Conservation (phyloP, 1,284 basidiomycete species). For the Hypsizygus ulmarius region DNA sequence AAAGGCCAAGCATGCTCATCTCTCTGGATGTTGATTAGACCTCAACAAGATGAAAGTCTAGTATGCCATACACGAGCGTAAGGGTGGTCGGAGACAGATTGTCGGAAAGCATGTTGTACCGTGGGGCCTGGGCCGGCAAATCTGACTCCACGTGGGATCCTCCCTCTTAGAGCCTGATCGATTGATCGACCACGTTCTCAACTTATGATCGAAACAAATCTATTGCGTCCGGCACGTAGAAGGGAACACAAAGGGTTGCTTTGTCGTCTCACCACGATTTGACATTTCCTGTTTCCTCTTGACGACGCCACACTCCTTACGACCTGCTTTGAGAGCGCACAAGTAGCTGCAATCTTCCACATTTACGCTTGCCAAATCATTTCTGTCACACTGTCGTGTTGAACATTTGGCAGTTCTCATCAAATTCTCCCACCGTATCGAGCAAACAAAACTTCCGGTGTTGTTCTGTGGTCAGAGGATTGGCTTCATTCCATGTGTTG, state of each 20-base stretch:
- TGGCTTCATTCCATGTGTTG: constrained; percentile 1
- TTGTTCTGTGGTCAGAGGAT: not conserved
- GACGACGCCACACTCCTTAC: no score
- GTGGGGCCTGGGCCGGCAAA: not conserved
- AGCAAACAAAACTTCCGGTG: constrained; percentile 1
- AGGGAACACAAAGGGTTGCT: no score
- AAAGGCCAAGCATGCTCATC: not conserved
- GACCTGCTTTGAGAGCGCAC: not conserved
- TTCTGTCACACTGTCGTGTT: constrained; percentile 7
- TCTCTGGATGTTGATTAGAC: no score
- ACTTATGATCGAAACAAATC: no score
- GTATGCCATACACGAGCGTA: no score
- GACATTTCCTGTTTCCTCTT: not conserved
- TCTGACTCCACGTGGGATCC: no score
- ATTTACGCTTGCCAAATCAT: constrained; percentile 13
- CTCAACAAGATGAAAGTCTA: no score
- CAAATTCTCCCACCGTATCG: constrained; percentile 7
- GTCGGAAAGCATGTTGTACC: no score
- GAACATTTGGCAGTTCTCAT: constrained; percentile 19
- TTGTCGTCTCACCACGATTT: not conserved
- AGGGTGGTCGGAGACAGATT: no score
- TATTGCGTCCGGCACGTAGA: no score
- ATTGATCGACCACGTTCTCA: no score
- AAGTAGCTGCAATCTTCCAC: not conserved
- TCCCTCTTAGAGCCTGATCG: not conserved